Evolutionary conservation across 257 asterid species (phyloP), one percentile per base, ranked within the genome.

Genomic region (Euphrasia confusa): DNA sequence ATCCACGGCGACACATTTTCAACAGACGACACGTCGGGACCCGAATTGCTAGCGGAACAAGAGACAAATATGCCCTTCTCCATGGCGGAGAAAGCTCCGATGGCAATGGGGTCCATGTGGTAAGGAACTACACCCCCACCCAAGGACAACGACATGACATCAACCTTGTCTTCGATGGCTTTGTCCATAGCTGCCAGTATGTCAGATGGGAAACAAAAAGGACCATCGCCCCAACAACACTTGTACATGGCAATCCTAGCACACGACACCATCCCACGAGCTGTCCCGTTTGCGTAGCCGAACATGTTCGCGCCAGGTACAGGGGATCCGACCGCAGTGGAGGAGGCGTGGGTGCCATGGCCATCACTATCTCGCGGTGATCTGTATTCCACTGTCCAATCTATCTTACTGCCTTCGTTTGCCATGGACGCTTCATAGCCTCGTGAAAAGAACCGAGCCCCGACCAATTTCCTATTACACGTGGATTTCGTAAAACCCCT

Each of bases 301-400:
- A 89, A 82, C 27, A 92, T 71, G 68, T 76, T 89, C 2, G 99
- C 94, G 48, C 80, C 85, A 9, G 83, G 1, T 7, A 92, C 99
- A 1, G 71, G 32, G 0, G 90, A 71, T 1, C 99, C 97, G 3
- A 83, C 89, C 11, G 99, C 95, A 1, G 97, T 92, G 45, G 95
- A 61, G 3, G 99, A 72, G 0, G 99, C 89, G 76, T 92, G 99
- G 33, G 99, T 89, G 17, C 99, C 97, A 8, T 92, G 97, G 1
- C 99, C 99, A 15, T 89, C 97, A 61, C 84, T 95, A 58, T 92
- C 99, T 0, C 96, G 72, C 3, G 99, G 82, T 7, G 97, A 92
- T 77, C 65, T 92, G 0, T 86, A 84, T 21, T 89, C 97, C 57
- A 74, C 81, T 0, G 95, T 26, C 39, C 60, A 88, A 62, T 89